phyloP scores from a whole-genome alignment of 2,329 filamentous ascomycete genomes.

The Clathrospora elynae region DNA sequence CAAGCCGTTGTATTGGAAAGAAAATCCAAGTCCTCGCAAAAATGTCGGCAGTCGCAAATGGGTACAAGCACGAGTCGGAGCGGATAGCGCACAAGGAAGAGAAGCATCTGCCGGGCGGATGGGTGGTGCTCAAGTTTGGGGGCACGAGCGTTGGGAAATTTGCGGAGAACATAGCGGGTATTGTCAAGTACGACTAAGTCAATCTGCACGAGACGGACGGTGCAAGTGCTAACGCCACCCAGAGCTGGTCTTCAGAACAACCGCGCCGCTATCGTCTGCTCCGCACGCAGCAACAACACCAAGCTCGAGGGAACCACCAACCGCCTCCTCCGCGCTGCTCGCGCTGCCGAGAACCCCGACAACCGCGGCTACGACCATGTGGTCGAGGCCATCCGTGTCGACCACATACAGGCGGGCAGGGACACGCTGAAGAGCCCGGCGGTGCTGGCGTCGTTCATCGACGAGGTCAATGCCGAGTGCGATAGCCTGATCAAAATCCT shows the following conservation, averaged over 20 bases:
- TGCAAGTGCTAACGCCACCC: slow-evolving; percentile 51
- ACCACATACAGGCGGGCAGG: slow-evolving; percentile 77
- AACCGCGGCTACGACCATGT: slow-evolving; percentile 68
- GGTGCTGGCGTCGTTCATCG: slow-evolving; percentile 61
- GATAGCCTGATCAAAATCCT: slow-evolving; percentile 76
- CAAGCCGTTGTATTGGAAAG: slow-evolving; percentile 1
- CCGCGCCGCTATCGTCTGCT: slow-evolving; percentile 91
- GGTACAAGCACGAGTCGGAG: slow-evolving; percentile 41
- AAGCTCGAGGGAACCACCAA: slow-evolving; percentile 96
- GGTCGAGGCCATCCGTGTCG: slow-evolving; percentile 78
- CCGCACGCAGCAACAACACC: slow-evolving; percentile 89
- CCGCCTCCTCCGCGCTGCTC: slow-evolving; percentile 57
- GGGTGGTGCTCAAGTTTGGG: slow-evolving; percentile 94
- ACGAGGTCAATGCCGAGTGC: slow-evolving; percentile 78
- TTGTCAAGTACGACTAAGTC: slow-evolving; percentile 58
- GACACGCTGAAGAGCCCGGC: slow-evolving; percentile 49
- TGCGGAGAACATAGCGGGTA: slow-evolving; percentile 66
- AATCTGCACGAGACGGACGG: neutral
- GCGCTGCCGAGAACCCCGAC: slow-evolving; percentile 51
- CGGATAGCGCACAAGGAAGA: slow-evolving; percentile 52
- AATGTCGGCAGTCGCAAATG: slow-evolving; percentile 40
- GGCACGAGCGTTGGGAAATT: slow-evolving; percentile 97
- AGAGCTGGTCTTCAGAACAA: slow-evolving; percentile 64
- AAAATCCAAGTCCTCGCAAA: slow-evolving; percentile 8
- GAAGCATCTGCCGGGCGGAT: slow-evolving; percentile 60